Base-by-base conservation (phyloP, 805 yeast species). In the Groenewaldozyma salmanticensis region DNA sequence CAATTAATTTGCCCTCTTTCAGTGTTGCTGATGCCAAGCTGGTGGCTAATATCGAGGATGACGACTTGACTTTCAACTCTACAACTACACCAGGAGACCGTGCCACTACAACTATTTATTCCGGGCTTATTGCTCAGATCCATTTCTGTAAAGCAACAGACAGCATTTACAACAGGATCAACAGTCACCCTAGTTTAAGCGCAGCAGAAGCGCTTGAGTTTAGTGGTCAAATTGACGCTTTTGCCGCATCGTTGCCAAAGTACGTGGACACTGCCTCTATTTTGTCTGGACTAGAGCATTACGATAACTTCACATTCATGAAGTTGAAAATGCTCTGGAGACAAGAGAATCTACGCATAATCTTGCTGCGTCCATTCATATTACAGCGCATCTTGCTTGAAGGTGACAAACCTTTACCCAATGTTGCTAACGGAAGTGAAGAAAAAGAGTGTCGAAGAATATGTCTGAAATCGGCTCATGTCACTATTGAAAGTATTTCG, bases 311-410 rank as follows among this genome's bases (percentile, higher is more conserved):
- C 41, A 62, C 68, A 3, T 61, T 78, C 21, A 64, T 77, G 4
- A 60, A 79, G 40, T 68, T 66, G 47, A 63, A 78, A 45, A 57
- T 79, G 33, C 64, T 63, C 34, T 79, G 84, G 84, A 62, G 80
- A 50, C 74, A 69, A 42, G 70, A 70, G 43, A 74, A 75, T 55
- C 50, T 78, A 35, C 76, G 75, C 44, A 69, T 75, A 37, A 63
- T 75, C 19, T 55, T 77, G 21, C 69, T 75, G 46, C 64, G 81
- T 42, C 74, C 78, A 2, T 74, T 72, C 49, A 67, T 78, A 29
- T 67, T 77, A 69, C 76, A 74, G 56, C 64, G 72, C 45, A 69
- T 68, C 13, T 57, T 66, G 39, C 65, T 43, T 13, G 45, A 47
- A 33, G 51, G 52, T 19, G 47, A 44, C 27, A 40, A 34, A 27